Evolutionary conservation across 192 early-diverging fungal genomes (phyloP).

Genomic region (Mortierella hygrophila): DNA sequence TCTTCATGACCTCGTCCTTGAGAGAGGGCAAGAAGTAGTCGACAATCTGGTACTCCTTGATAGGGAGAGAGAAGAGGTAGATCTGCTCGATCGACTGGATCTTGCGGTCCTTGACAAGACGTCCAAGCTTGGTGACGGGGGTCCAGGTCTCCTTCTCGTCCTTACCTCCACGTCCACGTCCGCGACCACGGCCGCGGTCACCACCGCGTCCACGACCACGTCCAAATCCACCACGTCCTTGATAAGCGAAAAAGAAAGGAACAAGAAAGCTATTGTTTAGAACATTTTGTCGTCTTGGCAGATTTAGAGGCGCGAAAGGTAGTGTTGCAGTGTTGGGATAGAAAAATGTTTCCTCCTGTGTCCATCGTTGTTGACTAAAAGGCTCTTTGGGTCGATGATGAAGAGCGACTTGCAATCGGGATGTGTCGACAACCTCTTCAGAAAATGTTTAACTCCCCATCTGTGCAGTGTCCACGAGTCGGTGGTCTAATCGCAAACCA

Average conservation of each 20-base stretch:
- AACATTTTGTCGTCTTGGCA: neutral
- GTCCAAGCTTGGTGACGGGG: conserved; percentile 99
- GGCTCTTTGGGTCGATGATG: neutral
- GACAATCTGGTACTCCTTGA: conserved; percentile 99
- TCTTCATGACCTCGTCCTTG: conserved; percentile 99
- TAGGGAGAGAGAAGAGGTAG: conserved; percentile 97
- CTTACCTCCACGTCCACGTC: conserved; percentile 77
- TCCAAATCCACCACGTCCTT: conserved; percentile 86
- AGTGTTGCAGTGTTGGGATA: neutral
- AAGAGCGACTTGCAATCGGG: neutral
- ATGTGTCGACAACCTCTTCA: no score
- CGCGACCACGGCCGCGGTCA: conserved; percentile 73
- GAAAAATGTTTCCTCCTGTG: neutral
- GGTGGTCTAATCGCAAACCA: neutral
- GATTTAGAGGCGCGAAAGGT: neutral
- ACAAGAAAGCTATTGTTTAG: neutral
- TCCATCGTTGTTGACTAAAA: neutral
- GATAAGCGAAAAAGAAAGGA: conserved; percentile 14
- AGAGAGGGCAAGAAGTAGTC: conserved; percentile 95
- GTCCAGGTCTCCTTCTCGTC: conserved; percentile 72
- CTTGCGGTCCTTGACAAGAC: conserved; percentile 97
- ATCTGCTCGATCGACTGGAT: conserved; percentile 98
- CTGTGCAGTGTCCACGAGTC: neutral
- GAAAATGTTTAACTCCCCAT: neutral
- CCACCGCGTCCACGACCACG: conserved; percentile 80